phyloP scores from a whole-genome alignment of 768 basidiomycete genomes.

The Pisolithus orientalis region DNA sequence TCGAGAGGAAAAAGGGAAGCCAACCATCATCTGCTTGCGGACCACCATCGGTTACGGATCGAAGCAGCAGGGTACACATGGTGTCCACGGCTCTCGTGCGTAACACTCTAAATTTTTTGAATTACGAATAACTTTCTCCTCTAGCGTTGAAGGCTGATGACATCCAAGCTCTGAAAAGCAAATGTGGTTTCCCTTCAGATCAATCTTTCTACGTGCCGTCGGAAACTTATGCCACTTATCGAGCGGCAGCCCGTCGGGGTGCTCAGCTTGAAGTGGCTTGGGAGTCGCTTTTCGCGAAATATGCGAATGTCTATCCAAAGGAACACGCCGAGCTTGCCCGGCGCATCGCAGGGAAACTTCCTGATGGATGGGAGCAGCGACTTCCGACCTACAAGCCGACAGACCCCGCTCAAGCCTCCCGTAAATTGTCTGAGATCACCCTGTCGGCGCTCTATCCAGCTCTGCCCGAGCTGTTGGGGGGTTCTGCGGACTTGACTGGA shows the following conservation, averaged over 20 bases:
- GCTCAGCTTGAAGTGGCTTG: conserved; percentile 69
- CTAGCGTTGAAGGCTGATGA: conserved; percentile 91
- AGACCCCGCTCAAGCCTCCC: conserved; percentile 83
- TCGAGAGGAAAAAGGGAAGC: conserved; percentile 70
- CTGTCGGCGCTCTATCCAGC: conserved; percentile 67
- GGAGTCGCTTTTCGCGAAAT: conserved; percentile 60
- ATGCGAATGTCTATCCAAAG: conserved; percentile 71
- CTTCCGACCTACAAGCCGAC: conserved; percentile 81
- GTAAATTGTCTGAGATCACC: conserved; percentile 89
- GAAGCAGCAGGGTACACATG: conserved; percentile 87
- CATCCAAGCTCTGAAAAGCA: conserved; percentile 73
- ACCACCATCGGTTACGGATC: conserved; percentile 96
- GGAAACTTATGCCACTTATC: conserved; percentile 65
- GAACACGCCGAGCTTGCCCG: conserved; percentile 85
- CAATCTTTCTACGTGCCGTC: conserved; percentile 73
- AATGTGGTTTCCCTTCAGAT: conserved; percentile 76
- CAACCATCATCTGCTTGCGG: conserved; percentile 77
- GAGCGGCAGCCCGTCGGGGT: conserved; percentile 62
- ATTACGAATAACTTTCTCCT: conserved; percentile 6
- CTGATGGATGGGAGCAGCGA: conserved; percentile 78
- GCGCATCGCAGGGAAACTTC: conserved; percentile 77
- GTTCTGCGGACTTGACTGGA: conserved; percentile 89
- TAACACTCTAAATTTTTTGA: conserved; percentile 14
- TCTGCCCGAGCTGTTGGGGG: conserved; percentile 83
- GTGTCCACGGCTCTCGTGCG: conserved; percentile 90